Conservation (phyloP, 108 stramenopile genomes). For the Skeletonema costatum region DNA sequence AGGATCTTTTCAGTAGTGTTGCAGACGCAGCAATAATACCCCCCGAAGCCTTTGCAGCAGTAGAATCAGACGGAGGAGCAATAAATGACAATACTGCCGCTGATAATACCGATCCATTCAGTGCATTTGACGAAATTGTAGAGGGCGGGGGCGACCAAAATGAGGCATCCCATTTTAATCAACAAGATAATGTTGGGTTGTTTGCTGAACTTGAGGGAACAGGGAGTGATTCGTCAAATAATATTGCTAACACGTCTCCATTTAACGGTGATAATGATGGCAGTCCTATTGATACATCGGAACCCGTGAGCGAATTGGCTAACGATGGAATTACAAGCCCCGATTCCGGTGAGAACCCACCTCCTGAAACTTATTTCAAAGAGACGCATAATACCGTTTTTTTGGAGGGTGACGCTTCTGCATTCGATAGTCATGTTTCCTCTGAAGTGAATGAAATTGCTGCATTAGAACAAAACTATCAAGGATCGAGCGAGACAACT, state of each 20-base stretch:
- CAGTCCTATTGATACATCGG: not conserved
- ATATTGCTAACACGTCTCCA: not conserved
- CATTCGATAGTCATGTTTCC: not conserved
- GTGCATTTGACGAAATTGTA: not conserved
- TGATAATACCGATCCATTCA: not conserved
- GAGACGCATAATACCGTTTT: not conserved
- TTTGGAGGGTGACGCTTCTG: not conserved
- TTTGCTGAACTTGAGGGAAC: not conserved
- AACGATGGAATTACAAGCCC: not conserved
- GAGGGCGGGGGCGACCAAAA: not conserved
- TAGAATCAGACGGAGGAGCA: not conserved
- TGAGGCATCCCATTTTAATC: not conserved
- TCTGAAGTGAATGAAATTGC: not conserved
- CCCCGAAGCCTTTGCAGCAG: not conserved
- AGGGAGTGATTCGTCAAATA: not conserved
- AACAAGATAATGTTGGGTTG: not conserved
- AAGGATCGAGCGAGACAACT: too few relatives aligned
- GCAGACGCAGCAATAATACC: not conserved
- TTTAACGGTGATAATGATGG: not conserved
- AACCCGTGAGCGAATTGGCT: not conserved
- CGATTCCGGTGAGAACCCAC: not conserved
- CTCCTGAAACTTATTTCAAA: not conserved
- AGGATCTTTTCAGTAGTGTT: not conserved
- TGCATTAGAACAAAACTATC: not conserved
- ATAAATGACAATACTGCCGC: not conserved